A percentile compares a stretch with the other conserved stretches of the same genome.
Conservation (phyloP, 1,284 basidiomycete species). For the Malassezia slooffiae region DNA sequence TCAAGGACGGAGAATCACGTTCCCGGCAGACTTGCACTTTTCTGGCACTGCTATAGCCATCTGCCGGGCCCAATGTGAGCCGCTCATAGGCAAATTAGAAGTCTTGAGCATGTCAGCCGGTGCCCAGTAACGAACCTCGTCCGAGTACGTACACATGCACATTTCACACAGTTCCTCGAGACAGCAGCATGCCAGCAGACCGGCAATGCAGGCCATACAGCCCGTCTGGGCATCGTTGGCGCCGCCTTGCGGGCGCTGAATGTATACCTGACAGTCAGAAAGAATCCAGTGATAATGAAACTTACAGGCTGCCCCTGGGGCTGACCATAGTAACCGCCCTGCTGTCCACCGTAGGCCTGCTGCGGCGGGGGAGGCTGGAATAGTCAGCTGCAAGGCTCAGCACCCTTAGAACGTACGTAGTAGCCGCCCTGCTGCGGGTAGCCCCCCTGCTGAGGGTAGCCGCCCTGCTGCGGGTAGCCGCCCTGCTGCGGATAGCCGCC, state of each 20-base stretch:
- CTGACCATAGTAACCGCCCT: constrained; percentile 16
- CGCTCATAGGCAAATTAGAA: no score
- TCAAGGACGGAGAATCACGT: no score
- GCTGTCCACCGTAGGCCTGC: constrained; percentile 20
- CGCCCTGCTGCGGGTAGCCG: constrained; percentile 8
- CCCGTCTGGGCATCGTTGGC: constrained; percentile 15
- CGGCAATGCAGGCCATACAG: constrained; percentile 24
- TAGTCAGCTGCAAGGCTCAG: no score
- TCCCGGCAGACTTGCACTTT: no score
- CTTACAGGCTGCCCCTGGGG: constrained; percentile 17
- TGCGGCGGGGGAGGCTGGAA: constrained; percentile 17
- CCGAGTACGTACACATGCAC: constrained; percentile 7
- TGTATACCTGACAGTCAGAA: constrained; percentile 14
- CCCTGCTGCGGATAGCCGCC: not conserved
- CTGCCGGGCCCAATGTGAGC: no score
- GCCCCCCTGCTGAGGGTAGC: constrained; percentile 13
- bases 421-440: constrained; percentile 22
- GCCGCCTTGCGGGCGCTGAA: constrained; percentile 23
- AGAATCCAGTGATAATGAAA: not conserved
- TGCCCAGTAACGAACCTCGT: no score
- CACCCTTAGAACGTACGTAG: constrained; percentile 19
- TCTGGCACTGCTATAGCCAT: no score
- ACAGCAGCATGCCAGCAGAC: constrained; percentile 21
- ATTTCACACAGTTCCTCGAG: constrained; percentile 20
- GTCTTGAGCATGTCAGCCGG: no score